phyloP scores from a whole-genome alignment of 2,329 filamentous ascomycete species.

The Aspergillus fijiensis region DNA sequence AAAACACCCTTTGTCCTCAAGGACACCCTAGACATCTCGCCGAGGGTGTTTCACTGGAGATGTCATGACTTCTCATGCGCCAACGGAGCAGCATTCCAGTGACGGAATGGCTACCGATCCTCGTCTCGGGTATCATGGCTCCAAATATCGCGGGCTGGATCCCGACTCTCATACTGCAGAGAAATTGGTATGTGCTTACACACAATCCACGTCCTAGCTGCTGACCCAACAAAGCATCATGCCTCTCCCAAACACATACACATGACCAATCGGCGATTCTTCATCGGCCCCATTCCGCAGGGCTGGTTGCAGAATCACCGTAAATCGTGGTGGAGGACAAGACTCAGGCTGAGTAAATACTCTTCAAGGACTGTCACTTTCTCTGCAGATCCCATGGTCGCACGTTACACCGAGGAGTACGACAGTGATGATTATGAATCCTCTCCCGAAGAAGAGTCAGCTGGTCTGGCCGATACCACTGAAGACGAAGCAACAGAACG shows the following conservation, averaged over 20 bases:
- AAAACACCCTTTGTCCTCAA: not conserved
- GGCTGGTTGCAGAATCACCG: slow-evolving; percentile 64
- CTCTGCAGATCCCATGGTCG: slow-evolving; percentile 47
- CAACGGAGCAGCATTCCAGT: slow-evolving; percentile 21
- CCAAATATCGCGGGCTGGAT: slow-evolving; percentile 39
- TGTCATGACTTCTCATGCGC: slow-evolving; percentile 29
- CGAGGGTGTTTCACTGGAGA: slow-evolving; percentile 3
- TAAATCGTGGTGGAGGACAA: slow-evolving; percentile 60
- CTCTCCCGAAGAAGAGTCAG: slow-evolving; percentile 10
- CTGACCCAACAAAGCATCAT: slow-evolving; percentile 50
- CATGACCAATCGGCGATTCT: slow-evolving; percentile 61
- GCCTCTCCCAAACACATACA: slow-evolving; percentile 62
- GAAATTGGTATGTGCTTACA: slow-evolving; percentile 48
- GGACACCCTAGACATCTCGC: not conserved
- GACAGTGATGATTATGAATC: not conserved
- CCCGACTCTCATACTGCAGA: slow-evolving; percentile 55
- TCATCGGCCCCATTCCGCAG: slow-evolving; percentile 65
- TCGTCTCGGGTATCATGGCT: slow-evolving; percentile 19
- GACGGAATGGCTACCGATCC: slow-evolving; percentile 21
- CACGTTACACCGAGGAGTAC: slow-evolving; percentile 37
- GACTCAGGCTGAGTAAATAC: slow-evolving; percentile 47
- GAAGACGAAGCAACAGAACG: slow-evolving; percentile 18
- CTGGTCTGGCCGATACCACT: slow-evolving; percentile 18
- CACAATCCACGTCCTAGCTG: not conserved
- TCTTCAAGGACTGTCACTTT: slow-evolving; percentile 53